A percentile compares a stretch with the other conserved stretches of the same genome.
Conservation (phyloP, 2,329 filamentous ascomycete species). For the Madurella mycetomatis region DNA sequence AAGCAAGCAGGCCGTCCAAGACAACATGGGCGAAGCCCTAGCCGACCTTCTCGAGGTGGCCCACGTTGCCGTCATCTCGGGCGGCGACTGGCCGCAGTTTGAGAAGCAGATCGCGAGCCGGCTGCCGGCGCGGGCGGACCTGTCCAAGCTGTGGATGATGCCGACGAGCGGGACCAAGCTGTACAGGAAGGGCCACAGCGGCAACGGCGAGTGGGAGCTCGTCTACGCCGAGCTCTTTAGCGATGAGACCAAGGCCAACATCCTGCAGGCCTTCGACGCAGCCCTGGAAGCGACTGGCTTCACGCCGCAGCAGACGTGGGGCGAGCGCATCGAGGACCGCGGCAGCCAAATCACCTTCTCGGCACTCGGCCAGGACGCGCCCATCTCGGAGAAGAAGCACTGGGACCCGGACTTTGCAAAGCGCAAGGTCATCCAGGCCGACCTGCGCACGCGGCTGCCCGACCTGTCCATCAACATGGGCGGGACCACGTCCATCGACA, state of each 20-base stretch:
- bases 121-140: constrained; percentile 32
- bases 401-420: constrained; percentile 40
- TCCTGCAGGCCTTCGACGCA: too few species aligned
- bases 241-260: too few species aligned
- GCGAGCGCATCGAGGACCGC: constrained; percentile 37
- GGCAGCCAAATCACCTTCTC: constrained; percentile 41
- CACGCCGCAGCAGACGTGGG: constrained; percentile 36
- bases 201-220: constrained; percentile 3
- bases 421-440: constrained; percentile 36
- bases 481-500: constrained; percentile 38
- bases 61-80: constrained; percentile 38
- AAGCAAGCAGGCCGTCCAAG: too few species aligned
- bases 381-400: constrained; percentile 32
- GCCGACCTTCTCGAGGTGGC: constrained; percentile 28
- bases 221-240: too few species aligned
- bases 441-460: constrained; percentile 33
- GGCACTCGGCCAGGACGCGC: constrained; percentile 37
- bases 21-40: too few species aligned
- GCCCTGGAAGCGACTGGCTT: constrained; percentile 34
- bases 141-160: constrained; percentile 39
- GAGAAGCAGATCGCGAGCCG: constrained; percentile 37
- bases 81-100: constrained; percentile 40
- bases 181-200: constrained; percentile 24
- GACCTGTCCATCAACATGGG: constrained; percentile 39
- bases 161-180: constrained; percentile 40